phyloP scores from a whole-genome alignment of 352 stramenopile species.

The Pythium biforme region DNA sequence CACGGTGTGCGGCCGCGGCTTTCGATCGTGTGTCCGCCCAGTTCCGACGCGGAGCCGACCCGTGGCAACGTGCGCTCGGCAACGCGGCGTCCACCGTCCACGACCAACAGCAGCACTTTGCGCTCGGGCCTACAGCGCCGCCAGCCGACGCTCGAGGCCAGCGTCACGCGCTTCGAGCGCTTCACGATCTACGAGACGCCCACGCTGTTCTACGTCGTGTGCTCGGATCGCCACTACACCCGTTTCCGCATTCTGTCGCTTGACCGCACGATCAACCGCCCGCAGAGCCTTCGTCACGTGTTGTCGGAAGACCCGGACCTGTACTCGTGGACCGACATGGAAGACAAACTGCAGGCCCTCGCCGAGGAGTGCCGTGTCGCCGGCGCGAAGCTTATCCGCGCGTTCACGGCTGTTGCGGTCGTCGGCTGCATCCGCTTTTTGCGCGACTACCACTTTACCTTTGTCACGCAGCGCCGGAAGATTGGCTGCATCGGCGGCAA shows the following conservation, averaged over 20 bases:
- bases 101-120: constrained; percentile 21
- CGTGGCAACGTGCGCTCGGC: constrained; percentile 22
- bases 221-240: constrained; percentile 83
- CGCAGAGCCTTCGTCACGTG: constrained; percentile 50
- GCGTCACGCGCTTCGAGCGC: constrained; percentile 68
- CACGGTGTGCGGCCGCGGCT: constrained; percentile 55
- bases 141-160: constrained; percentile 63
- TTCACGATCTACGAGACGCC: constrained; percentile 86
- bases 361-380: constrained; percentile 42
- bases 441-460: constrained; percentile 98
- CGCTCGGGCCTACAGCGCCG: constrained; percentile 52
- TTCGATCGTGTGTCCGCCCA: constrained; percentile 62
- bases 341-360: constrained; percentile 66
- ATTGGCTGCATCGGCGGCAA: constrained; percentile 96
- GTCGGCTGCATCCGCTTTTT: constrained; percentile 98
- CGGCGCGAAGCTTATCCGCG: constrained; percentile 50
- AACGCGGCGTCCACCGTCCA: constrained; percentile 32
- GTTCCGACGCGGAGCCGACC: constrained; percentile 14
- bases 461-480: constrained; percentile 96
- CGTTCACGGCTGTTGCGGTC: constrained; percentile 94
- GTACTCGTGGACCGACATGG: constrained; percentile 83
- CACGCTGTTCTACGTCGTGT: constrained; percentile 73
- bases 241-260: constrained; percentile 75
- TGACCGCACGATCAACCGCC: constrained; percentile 64
- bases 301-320: constrained; percentile 62